Evolutionary conservation across 306 rosid species (phyloP), one percentile per base, ranked within the genome.

Genomic region (Vicia faba): DNA sequence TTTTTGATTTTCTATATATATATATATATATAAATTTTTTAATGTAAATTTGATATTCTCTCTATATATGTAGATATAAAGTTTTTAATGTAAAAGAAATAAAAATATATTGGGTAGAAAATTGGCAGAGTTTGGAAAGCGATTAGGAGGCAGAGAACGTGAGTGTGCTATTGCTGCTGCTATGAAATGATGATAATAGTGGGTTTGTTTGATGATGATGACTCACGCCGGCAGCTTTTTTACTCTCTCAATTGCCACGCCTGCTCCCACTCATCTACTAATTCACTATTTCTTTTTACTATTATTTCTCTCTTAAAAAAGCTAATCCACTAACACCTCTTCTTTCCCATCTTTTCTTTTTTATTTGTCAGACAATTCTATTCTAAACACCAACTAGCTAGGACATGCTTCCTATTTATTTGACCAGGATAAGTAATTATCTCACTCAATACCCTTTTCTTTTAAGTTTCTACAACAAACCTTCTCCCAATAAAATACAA

Each of bases 151-250:
- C 93, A 84, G 51, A 71, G 76, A 83, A 91, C 44, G 78, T 75
- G 89, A 89, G 86, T 82, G 36, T 58, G 80, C 16, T 66, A 8
- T 39, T 53, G 61, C 72, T 66, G 29, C 25, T 57, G 79, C 63
- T 40, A 60, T 23, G 67, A 31, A 61, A 61, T 20, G 23, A 20
- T 39, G 81, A 79, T 82, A 35, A 49, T 49, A 87, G 91, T 86
- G 95, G 87, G 88, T 82, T 89, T 82, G 85, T 50, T 50, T 18
- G 13, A 3, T 49, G 26, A 84, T 89, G 79, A 79, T 84, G 76
- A 89, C 80, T 83, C 97, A 87, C 92, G 95, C 96, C 87, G 83
- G 92, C 92, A 92, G 96, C 96, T 92, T 80, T 91, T 83, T 82
- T 77, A 78, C 56, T 28, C 44, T 76, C 82, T 77, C 84, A 81